These are phyloP conservation scores for Geoglossum cookeanum DNA, from an alignment of 2,329 filamentous ascomycete genomes.

Conservation along the genomic window DNA sequence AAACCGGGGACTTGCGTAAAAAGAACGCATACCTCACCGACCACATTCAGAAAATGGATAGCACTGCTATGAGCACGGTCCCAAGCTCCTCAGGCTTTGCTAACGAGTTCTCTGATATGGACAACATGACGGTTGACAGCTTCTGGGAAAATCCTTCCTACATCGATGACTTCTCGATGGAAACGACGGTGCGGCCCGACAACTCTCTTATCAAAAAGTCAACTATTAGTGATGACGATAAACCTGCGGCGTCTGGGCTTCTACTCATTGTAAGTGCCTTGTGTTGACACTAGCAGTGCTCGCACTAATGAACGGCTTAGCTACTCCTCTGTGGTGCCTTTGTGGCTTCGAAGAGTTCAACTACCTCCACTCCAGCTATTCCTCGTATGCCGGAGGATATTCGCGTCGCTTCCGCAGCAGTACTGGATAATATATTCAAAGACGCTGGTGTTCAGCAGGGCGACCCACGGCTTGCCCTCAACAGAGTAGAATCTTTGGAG, in stretches of 20 bases:
- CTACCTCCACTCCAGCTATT: conserved; percentile 41
- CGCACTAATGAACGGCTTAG: conserved; percentile 16
- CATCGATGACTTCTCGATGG: conserved; percentile 47
- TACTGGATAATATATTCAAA: conserved; percentile 66
- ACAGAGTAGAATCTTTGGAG: conserved; percentile 20
- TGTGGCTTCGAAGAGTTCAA: conserved; percentile 68
- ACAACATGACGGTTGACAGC: conserved; percentile 59
- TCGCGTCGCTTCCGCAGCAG: conserved; percentile 54
- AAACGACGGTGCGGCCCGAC: conserved; percentile 12
- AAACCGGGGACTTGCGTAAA: conserved; percentile 81
- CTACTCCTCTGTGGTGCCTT: conserved; percentile 92
- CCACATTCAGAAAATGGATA: conserved; percentile 42
- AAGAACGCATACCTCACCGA: conserved; percentile 70
- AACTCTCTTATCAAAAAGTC: conserved; percentile 15
- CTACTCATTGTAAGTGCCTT: conserved; percentile 43
- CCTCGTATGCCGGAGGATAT: conserved; percentile 66
- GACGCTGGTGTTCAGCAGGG: conserved; percentile 51
- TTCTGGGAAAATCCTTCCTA: conserved; percentile 62
- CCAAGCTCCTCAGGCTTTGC: conserved; percentile 44
- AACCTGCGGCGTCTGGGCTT: conserved; percentile 57
- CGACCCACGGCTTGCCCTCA: conserved; percentile 22
- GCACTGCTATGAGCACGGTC: conserved; percentile 25
- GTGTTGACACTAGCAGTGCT: background rate
- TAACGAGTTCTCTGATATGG: conserved; percentile 62
- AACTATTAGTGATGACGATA: conserved; percentile 24